Base-by-base conservation (phyloP, 140 eudicot genomes). In the Anethum foeniculum region DNA sequence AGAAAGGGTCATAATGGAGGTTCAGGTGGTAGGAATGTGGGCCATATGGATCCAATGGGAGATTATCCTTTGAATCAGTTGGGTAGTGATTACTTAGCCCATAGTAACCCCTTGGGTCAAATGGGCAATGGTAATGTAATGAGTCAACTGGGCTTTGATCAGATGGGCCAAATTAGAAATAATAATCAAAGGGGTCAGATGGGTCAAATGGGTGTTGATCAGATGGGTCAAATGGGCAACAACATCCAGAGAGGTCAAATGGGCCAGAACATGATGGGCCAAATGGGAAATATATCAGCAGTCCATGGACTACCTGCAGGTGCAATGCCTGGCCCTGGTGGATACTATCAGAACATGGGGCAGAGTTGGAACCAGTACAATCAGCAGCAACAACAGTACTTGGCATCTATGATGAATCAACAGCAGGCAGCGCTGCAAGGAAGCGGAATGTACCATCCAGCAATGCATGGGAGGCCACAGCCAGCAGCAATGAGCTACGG, bases 381-480 rank as follows among this genome's bases (percentile, higher is more conserved):
- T 47, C 90, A 88, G 77, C 91, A 88, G 36, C 88, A 83, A 52
- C 91, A 85, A 14, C 94, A 91, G 25, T 82, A 93, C 81, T 81
- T 88, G 96, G 92, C 91, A 44, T 93, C 94, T 1, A 93, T 93
- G 98, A 90, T 90, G 93, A 90, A 90, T 62, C 97, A 93, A 67
- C 88, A 85, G 75, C 87, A 91, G 69, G 83, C 38, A 34, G 38
- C 87, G 7, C 79, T 64, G 71, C 36, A 62, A 25, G 71, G 36
- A 34, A 88, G 84, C 0, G 87, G 68, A 25, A 88, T 88, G 96
- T 85, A 62, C 71, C 36, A 87, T 81, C 97, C 79, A 1, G 86
- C 85, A 82, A 88, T 89, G 94, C 88, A 91, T 62, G 91, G 89
- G 4, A 90, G 88, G 78, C 91, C 81, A 62, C 71, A 62, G 32